Conservation (phyloP, 1,284 basidiomycete species). For the Pisolithus thermaeus region DNA sequence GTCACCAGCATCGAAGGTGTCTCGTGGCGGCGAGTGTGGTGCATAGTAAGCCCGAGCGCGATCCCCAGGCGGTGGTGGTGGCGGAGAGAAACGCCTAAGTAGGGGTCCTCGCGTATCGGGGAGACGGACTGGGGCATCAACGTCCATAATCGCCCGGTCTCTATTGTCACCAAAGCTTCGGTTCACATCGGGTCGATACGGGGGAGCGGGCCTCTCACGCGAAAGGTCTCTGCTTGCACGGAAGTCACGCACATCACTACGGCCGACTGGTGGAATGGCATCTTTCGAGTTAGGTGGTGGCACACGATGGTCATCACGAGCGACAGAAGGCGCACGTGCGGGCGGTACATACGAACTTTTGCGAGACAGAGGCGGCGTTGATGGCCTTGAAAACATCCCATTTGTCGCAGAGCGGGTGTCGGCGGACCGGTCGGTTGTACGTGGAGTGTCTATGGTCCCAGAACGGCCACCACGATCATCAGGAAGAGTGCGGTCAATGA, state of each 20-base stretch:
- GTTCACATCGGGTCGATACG: constrained; percentile 32
- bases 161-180: constrained; percentile 28
- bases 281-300: constrained; percentile 20
- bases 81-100: constrained; percentile 23
- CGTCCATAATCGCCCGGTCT: constrained; percentile 28
- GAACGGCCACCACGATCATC: constrained; percentile 15
- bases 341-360: constrained; percentile 11
- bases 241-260: constrained; percentile 21
- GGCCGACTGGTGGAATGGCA: constrained; percentile 20
- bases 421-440: constrained; percentile 15
- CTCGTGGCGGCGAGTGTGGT: constrained; percentile 19
- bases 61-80: constrained; percentile 15
- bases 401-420: constrained; percentile 5
- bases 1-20: constrained; percentile 20
- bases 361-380: constrained; percentile 6
- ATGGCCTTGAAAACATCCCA: constrained; percentile 13
- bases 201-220: constrained; percentile 24
- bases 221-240: constrained; percentile 28
- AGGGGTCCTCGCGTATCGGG: constrained; percentile 21
- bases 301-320: constrained; percentile 30
- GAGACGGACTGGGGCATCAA: constrained; percentile 27
- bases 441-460: constrained; percentile 8
- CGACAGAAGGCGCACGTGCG: constrained; percentile 23
- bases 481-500: constrained; percentile 13
- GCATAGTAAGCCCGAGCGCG: constrained; percentile 17